Evolutionary conservation across 2,329 filamentous ascomycete genomes (phyloP).

Genomic region (Zalaria obscura): DNA sequence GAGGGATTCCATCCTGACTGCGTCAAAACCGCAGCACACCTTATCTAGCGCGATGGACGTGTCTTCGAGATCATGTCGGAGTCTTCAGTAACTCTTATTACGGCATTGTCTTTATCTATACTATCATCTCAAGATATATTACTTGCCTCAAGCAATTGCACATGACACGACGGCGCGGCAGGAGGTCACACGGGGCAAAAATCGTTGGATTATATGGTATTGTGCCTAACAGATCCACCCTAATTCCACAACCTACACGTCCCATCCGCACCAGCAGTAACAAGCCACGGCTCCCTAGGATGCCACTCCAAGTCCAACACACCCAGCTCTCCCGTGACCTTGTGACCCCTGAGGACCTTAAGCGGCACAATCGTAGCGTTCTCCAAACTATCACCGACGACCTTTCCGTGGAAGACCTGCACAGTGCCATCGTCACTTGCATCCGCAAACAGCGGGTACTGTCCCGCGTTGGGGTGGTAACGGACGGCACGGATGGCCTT

Average conservation of each 20-base stretch:
- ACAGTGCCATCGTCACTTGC: slow-evolving; percentile 87
- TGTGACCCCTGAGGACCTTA: slow-evolving; percentile 85
- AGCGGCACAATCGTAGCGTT: slow-evolving; percentile 93
- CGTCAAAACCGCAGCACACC: too few species aligned
- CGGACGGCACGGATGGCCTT: slow-evolving; percentile 82
- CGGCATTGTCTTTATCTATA: too few species aligned
- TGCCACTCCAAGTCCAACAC: slow-evolving; percentile 96
- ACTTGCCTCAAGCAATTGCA: too few species aligned
- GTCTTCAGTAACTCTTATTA: too few species aligned
- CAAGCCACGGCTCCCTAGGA: slow-evolving; percentile 81
- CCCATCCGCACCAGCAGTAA: slow-evolving; percentile 88
- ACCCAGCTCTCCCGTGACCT: slow-evolving; percentile 70
- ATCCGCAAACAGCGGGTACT: slow-evolving; percentile 78
- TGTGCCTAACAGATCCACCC: background rate
- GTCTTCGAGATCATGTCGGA: too few species aligned
- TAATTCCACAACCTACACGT: slow-evolving; percentile 74
- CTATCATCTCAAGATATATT: too few species aligned
- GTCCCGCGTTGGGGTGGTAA: slow-evolving; percentile 55
- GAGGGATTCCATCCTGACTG: too few species aligned
- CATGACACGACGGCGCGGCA: too few species aligned
- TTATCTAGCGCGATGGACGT: too few species aligned
- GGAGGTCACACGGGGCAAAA: too few species aligned
- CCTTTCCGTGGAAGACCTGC: slow-evolving; percentile 94
- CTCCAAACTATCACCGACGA: slow-evolving; percentile 87
- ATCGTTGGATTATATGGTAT: too few species aligned